Evolutionary conservation across 805 yeast genomes (phyloP).

Genomic region (Hanseniaspora nectarophila): DNA sequence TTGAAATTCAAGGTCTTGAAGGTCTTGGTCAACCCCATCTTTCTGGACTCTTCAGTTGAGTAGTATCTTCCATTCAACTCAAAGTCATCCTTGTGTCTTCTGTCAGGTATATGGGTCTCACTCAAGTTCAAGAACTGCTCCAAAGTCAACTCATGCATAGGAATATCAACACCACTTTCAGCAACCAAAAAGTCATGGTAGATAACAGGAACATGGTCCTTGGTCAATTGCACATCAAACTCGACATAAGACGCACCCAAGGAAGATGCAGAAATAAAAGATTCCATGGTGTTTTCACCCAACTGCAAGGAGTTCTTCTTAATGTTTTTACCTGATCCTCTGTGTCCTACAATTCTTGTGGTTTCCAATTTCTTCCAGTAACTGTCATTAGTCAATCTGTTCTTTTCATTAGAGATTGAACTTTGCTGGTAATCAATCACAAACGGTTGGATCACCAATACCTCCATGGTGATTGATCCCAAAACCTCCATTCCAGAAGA

Average conservation of each 20-base stretch:
- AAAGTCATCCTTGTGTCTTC: conserved; percentile 6
- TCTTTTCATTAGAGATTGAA: conserved; percentile 18
- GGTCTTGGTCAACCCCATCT: conserved; percentile 80
- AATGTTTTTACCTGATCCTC: conserved; percentile 85
- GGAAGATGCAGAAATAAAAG: conserved; percentile 91
- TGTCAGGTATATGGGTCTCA: conserved; percentile 18
- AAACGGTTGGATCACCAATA: conserved; percentile 60
- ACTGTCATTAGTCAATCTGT: conserved; percentile 44
- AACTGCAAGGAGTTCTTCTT: conserved; percentile 69
- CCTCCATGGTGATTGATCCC: conserved; percentile 69
- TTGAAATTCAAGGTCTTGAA: conserved; percentile 77
- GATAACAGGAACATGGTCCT: conserved; percentile 81
- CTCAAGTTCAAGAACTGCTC: conserved; percentile 67
- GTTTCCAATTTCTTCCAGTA: conserved; percentile 86
- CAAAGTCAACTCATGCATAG: conserved; percentile 82
- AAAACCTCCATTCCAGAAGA: conserved; percentile 53
- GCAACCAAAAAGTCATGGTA: conserved; percentile 92
- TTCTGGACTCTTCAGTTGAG: conserved; percentile 29
- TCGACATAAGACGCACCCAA: conserved; percentile 94
- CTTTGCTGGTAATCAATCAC: conserved; percentile 17
- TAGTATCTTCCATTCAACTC: conserved; percentile 3
- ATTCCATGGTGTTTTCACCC: conserved; percentile 91
- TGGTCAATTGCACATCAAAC: conserved; percentile 90
- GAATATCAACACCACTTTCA: conserved; percentile 90
- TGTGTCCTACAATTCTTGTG: conserved; percentile 87